Conservation (phyloP, 163 green algal genomes). For the Volvox carteri region DNA sequence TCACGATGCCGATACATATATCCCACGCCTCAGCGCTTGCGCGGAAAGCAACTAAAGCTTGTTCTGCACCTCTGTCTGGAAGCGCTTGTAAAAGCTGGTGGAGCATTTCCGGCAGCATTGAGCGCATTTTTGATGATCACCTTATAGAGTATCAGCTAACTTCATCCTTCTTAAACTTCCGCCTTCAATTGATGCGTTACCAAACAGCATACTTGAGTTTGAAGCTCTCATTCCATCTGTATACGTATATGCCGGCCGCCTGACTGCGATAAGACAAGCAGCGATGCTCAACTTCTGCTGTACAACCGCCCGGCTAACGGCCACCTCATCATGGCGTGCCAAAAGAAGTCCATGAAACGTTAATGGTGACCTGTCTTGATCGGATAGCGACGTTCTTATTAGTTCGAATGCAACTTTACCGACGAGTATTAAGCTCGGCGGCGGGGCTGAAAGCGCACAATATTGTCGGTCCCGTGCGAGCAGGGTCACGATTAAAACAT, state of each 20-base stretch:
- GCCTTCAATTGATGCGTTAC: no score
- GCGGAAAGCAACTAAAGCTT: conserved; percentile 20
- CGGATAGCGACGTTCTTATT: no score
- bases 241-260: no score
- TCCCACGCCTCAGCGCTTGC: conserved; percentile 19
- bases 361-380: no score
- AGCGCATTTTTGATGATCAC: neutral
- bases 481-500: neutral
- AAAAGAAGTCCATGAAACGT: no score
- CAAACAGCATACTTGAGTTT: no score
- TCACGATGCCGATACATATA: neutral
- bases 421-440: neutral
- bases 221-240: no score
- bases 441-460: neutral
- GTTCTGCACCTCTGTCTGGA: conserved; percentile 8
- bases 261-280: no score
- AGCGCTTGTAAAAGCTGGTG: neutral
- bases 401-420: conserved; percentile 20
- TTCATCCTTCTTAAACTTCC: no score
- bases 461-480: neutral
- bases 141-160: neutral
- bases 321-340: no score
- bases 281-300: neutral
- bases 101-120: neutral
- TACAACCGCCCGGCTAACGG: no score